These are phyloP conservation scores for Vitis hybrid DNA, from an alignment of 177 flowering plant species.

Conservation along the genomic window DNA sequence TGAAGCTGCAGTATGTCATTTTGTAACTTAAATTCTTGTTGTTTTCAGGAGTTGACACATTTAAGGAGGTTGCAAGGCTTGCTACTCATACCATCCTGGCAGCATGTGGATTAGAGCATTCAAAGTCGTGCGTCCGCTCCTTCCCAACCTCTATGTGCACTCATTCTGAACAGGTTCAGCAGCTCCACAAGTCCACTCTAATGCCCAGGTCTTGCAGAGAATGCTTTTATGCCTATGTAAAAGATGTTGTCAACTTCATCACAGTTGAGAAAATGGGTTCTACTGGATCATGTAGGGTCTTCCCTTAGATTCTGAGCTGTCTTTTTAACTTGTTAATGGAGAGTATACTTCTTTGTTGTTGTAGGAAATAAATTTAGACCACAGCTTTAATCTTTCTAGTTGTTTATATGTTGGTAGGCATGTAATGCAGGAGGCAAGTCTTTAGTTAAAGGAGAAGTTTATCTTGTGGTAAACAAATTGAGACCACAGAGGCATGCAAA, in stretches of 20 bases:
- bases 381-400: no score
- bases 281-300: neutral
- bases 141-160: slow-evolving; percentile 37
- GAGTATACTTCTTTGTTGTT: no score
- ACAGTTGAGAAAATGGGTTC: slow-evolving; percentile 31
- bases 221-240: slow-evolving; percentile 62
- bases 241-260: slow-evolving; percentile 49
- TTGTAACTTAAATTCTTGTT: neutral
- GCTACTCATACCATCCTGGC: slow-evolving; percentile 69
- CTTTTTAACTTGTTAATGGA: no score
- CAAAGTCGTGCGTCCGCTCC: slow-evolving; percentile 23
- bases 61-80: slow-evolving; percentile 63
- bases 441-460: no score
- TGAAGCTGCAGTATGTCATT: no score
- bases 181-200: slow-evolving; percentile 33
- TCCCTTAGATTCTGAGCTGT: neutral
- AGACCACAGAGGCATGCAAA: no score
- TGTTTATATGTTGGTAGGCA: no score
- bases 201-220: slow-evolving; percentile 62
- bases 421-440: no score
- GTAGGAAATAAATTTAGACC: no score
- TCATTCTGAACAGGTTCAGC: slow-evolving; percentile 28
- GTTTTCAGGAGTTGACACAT: slow-evolving; percentile 41
- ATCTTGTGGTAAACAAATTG: no score
- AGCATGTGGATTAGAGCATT: slow-evolving; percentile 69